phyloP scores from a whole-genome alignment of 768 basidiomycete species.

The Agaricus subrufescens region DNA sequence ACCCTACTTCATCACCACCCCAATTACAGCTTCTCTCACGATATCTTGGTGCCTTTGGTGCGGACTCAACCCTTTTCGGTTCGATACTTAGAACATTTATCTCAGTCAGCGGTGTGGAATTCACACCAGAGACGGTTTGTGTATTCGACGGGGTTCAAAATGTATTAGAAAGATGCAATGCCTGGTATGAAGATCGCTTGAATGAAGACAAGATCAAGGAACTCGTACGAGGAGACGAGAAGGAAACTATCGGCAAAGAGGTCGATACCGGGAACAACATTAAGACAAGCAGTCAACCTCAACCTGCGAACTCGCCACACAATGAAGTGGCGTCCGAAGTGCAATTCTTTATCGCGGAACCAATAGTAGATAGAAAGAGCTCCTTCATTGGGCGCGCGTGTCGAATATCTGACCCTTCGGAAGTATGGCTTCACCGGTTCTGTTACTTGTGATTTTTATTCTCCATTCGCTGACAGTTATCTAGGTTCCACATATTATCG shows the following conservation, averaged over 20 bases:
- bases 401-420: constrained; percentile 67
- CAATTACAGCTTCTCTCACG: constrained; percentile 82
- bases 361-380: constrained; percentile 84
- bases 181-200: constrained; percentile 71
- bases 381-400: constrained; percentile 85
- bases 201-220: constrained; percentile 51
- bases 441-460: neutral
- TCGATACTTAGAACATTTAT: constrained; percentile 77
- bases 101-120: constrained; percentile 73
- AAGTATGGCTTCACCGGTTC: constrained; percentile 38
- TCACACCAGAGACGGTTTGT: constrained; percentile 66
- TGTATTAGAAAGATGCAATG: constrained; percentile 58
- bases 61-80: constrained; percentile 71
- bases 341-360: constrained; percentile 66
- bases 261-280: neutral
- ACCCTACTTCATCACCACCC: constrained; percentile 67
- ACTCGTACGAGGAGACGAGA: constrained; percentile 49
- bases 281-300: neutral
- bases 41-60: constrained; percentile 78
- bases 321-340: constrained; percentile 49
- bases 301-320: constrained; percentile 11
- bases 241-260: constrained; percentile 14
- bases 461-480: neutral
- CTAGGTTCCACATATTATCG: constrained; percentile 65
- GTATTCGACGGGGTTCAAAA: constrained; percentile 86